Base-by-base conservation (phyloP, 2,329 filamentous ascomycete species). In the Fusarium coicis region DNA sequence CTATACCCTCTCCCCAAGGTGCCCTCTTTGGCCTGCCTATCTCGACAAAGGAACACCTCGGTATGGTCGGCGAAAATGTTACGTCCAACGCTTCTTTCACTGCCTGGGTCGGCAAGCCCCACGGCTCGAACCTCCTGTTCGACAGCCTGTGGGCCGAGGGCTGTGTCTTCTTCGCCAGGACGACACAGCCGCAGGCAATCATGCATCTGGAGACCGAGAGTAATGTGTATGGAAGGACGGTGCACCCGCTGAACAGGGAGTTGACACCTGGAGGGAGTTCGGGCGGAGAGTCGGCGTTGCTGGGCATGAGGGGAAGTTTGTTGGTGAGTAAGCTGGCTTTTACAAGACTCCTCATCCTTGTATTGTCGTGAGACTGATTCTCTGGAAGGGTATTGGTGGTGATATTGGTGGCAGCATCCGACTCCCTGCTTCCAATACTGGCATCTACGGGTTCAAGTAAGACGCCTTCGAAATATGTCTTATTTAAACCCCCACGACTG, bases 201-300 rank as follows among this genome's bases (percentile, higher is more conserved):
- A 85, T 85, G 79, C 84, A 85, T 21, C 78, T 91, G 42, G 91
- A 93, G 76, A 88, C 86, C 4, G 85, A 87, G 49, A 92, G 91
- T 74, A 92, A 93, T 72, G 79, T 92, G 26, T 90, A 88, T 66
- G 91, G 90, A 3, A 85, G 88, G 39, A 89, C 89, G 0, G 81
- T 92, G 9, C 93, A 92, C 76, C 91, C 92, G 0, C 83, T 87
- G 62, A 92, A 92, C 67, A 84, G 88, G 2, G 82, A 85, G 26
- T 83, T 91, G 37, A 90, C 88, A 0, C 85, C 89, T 0, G 92
- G 92, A 10, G 92, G 92, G 5, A 89, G 87, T 18, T 89, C 88
- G 0, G 92, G 92, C 15, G 92, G 92, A 3, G 83, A 85, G 62
- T 80, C 77, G 1, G 83, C 84, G 0, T 71, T 85, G 1, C 46